Base-by-base conservation (phyloP, 371 early-diverging fungal species). In the Chytridium lagenaria region DNA sequence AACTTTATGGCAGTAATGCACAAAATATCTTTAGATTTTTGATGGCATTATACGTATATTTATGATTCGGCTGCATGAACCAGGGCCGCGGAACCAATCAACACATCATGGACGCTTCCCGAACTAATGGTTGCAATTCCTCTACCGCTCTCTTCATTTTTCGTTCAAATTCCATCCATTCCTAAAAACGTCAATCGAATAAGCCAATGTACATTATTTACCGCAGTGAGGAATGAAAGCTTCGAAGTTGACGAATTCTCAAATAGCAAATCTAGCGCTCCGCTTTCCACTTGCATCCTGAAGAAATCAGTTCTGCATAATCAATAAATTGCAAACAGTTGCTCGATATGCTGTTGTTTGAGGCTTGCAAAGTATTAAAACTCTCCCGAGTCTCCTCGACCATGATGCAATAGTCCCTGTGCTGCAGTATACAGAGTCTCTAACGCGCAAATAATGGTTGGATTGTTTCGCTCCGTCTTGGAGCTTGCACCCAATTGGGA, bases 51-150 rank as follows among this genome's bases (percentile, higher is more conserved):
- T 16, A 26, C 57, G 30, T 26, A 19, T 16, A 30, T 5, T 10
- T 30, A 26, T 55, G 57, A 7, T 7, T 23, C 23, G 57, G 57
- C 26, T 55, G 26, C 30, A 7, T 55, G 57, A 55, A 10, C 7
- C 15, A 55, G 5, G 26, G 22, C 26, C 57, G 15, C 23, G 30
- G 26, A 19, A 55, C 26, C 7, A 26, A 26, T 55, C 30, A 26
- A 22, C 34, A 5, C 34, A 34, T 7, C 61, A 30, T 55, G 16
- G 57, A 26, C 10, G 61, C 61, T 61, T 61, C 34, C 3, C 26
- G 12, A 61, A 61, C 61, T 2, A 61, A 10, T 7, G 61, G 61
- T 61, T 61, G 61, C 31, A 61, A 23, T 10, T 61, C 19, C 12
- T 61, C 37, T 10, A 37, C 61, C 34, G 61, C 61, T 2, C 26